Base-by-base conservation (phyloP, 345 rosid genomes). In the Salix brachista region DNA sequence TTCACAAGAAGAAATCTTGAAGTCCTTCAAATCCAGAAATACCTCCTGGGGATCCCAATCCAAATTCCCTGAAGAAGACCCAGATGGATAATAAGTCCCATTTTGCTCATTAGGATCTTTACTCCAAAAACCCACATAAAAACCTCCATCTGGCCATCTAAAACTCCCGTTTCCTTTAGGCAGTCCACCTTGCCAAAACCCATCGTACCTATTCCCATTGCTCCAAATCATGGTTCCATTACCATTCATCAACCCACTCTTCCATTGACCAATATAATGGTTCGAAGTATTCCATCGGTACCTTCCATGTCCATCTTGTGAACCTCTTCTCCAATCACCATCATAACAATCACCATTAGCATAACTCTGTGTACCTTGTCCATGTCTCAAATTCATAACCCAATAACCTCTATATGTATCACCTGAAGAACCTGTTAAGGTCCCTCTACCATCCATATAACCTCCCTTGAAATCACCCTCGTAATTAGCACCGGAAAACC, bases 401-500 rank as follows among this genome's bases (percentile, higher is more conserved):
- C 99, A 96, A 37, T 77, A 75, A 37, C 99, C 99, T 79, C 78
- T 87, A 50, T 92, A 96, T 1, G 90, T 85, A 65, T 87, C 91
- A 7, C 98, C 98, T 11, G 86, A 74, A 2, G 89, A 84, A 17
- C 91, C 94, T 0, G 91, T 90, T 44, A 90, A 96, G 42, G 98
- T 92, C 72, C 99, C 99, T 48, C 88, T 88, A 5, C 99, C 99
- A 80, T 96, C 97, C 96, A 96, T 91, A 71, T 81, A 93, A 3
- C 94, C 97, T 73, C 79, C 84, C 78, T 90, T 93, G 90, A 96
- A 96, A 36, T 96, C 98, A 11, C 99, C 99, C 83, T 96, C 97
- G 72, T 96, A 96, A 12, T 95, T 92, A 36, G 98, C 97, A 23
- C 98, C 99, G 34, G 89, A 89, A 1, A 98, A 98, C 99, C 99